A percentile compares a stretch with the other conserved stretches of the same genome.
Evolutionary conservation across 2,329 filamentous ascomycete species (phyloP).

Genomic region (Colletotrichum karsti): DNA sequence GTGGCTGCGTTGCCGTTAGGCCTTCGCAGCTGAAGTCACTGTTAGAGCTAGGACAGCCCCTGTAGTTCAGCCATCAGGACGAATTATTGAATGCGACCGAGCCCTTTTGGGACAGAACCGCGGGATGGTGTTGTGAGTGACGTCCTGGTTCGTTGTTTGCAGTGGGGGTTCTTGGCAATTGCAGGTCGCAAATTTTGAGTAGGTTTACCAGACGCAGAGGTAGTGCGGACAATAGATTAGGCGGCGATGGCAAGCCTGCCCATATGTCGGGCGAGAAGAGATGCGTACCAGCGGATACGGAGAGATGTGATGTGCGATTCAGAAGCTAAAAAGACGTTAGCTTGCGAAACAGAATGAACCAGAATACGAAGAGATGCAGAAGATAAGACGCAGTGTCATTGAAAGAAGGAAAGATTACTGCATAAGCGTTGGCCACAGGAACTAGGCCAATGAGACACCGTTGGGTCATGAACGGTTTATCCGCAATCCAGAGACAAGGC

Average conservation of each 20-base stretch:
- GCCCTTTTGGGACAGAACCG: conserved; percentile 9
- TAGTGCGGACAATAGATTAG: background rate
- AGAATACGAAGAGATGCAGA: conserved; percentile 2
- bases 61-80: background rate
- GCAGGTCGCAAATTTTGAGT: background rate
- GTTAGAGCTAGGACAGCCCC: conserved; percentile 3
- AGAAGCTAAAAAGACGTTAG: background rate
- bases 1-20: conserved; percentile 2
- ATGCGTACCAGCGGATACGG: background rate
- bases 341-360: background rate
- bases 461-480: background rate
- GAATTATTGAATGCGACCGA: conserved; percentile 20
- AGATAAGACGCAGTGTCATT: background rate
- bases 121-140: conserved; percentile 1
- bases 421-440: background rate
- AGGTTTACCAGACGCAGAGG: background rate
- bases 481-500: background rate
- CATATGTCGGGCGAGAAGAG: background rate
- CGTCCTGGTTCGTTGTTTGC: background rate
- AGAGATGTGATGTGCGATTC: background rate
- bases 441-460: conserved; percentile 1
- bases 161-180: background rate
- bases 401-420: background rate
- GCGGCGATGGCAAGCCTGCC: background rate
- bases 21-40: background rate